These are phyloP conservation scores for Phytophthora cajani DNA, from an alignment of 352 stramenopile species.

Conservation along the genomic window DNA sequence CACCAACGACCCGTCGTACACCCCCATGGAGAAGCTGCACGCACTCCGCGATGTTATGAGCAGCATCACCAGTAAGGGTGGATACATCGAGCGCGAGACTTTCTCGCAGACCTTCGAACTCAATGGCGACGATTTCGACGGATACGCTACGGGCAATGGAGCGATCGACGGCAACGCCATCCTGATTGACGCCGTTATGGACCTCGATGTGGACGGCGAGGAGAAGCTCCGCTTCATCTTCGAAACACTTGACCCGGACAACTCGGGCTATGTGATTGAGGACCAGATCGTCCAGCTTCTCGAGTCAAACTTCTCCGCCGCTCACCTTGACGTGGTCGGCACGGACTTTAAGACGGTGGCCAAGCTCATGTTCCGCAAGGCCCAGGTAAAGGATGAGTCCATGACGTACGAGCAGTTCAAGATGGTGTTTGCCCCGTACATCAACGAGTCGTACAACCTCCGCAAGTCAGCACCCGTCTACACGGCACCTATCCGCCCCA, in stretches of 20 bases:
- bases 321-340: slow-evolving; percentile 77
- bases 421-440: slow-evolving; percentile 73
- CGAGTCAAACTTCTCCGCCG: slow-evolving; percentile 74
- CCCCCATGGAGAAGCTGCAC: slow-evolving; percentile 66
- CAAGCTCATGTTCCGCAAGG: slow-evolving; percentile 76
- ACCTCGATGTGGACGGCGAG: slow-evolving; percentile 73
- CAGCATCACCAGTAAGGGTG: slow-evolving; percentile 65
- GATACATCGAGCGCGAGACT: slow-evolving; percentile 74
- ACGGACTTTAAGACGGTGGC: slow-evolving; percentile 75
- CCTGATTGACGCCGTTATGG: slow-evolving; percentile 82
- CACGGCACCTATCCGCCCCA: slow-evolving; percentile 34
- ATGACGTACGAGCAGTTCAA: slow-evolving; percentile 83
- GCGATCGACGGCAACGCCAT: slow-evolving; percentile 79
- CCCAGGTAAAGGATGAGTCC: slow-evolving; percentile 52
- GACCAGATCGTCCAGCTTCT: slow-evolving; percentile 73
- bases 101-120: slow-evolving; percentile 84
- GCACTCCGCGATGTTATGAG: slow-evolving; percentile 80
- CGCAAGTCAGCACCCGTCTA: slow-evolving; percentile 45
- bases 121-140: slow-evolving; percentile 55
- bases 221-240: slow-evolving; percentile 89
- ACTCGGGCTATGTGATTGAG: slow-evolving; percentile 58
- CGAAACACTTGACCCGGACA: slow-evolving; percentile 73
- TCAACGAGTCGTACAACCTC: slow-evolving; percentile 64
- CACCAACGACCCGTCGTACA: slow-evolving; percentile 35
- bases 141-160: slow-evolving; percentile 58